Evolutionary conservation across 495 filamentous ascomycete genomes (phyloP).

Genomic region (Aspergillus affinis): DNA sequence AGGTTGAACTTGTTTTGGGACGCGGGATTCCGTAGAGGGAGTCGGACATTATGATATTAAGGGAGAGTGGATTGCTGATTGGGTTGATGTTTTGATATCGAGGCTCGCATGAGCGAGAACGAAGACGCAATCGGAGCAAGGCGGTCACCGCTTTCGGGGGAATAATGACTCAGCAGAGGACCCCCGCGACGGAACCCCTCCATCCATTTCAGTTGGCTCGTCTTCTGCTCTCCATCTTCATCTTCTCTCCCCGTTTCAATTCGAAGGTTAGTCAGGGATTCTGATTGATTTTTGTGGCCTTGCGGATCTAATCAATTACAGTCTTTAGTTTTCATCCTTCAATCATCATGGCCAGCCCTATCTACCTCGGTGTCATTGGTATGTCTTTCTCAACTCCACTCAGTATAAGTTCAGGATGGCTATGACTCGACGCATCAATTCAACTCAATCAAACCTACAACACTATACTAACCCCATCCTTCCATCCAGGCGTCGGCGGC

Average conservation of each 20-base stretch:
- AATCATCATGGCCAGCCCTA: constrained; percentile 38
- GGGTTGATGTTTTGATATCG: background rate
- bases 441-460: constrained; percentile 1
- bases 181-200: no score
- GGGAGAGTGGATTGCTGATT: background rate
- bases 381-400: constrained; percentile 12
- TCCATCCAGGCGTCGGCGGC: constrained; percentile 73
- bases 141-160: no score
- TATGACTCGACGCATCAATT: constrained; percentile 3
- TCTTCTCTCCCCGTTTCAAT: no score
- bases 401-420: background rate
- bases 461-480: background rate
- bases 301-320: background rate
- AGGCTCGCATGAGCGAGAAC: background rate
- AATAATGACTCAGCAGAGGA: no score
- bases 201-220: no score
- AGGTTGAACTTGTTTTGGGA: constrained; percentile 41
- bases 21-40: constrained; percentile 74
- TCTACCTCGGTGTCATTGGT: constrained; percentile 52
- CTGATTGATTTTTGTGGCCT: no score
- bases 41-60: constrained; percentile 18
- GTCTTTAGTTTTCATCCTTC: background rate
- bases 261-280: no score
- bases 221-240: no score
- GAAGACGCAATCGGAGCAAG: background rate